These are phyloP conservation scores for Arabidopsis lyrata DNA, from an alignment of 441 rosid genomes.

Conservation along the genomic window DNA sequence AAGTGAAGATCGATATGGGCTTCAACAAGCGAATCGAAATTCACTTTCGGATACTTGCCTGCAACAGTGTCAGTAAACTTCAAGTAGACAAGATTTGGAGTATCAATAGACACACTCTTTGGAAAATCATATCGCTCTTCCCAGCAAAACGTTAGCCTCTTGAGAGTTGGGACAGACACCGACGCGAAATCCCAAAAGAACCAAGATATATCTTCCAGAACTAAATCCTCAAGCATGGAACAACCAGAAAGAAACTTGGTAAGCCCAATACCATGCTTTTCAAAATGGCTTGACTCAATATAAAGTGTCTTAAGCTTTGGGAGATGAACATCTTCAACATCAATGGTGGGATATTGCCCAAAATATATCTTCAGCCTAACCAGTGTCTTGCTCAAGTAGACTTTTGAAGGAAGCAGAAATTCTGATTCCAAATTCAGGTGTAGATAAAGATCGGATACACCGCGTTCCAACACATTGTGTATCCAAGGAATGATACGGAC, in stretches of 20 bases:
- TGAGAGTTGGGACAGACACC: slow-evolving; percentile 20
- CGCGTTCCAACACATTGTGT: slow-evolving; percentile 26
- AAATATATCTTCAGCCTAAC: background rate
- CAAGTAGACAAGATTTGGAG: slow-evolving; percentile 28
- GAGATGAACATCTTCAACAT: slow-evolving; percentile 1
- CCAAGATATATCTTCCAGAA: background rate
- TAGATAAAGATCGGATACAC: slow-evolving; percentile 10
- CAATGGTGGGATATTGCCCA: background rate
- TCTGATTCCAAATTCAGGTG: background rate
- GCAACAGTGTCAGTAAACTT: slow-evolving; percentile 19
- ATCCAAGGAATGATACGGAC: slow-evolving; percentile 22
- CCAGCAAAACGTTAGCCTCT: background rate
- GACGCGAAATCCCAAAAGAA: background rate
- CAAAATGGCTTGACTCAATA: background rate
- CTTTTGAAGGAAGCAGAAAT: slow-evolving; percentile 4
- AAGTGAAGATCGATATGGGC: slow-evolving; percentile 20
- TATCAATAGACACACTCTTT: slow-evolving; percentile 15
- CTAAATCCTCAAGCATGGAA: slow-evolving; percentile 30
- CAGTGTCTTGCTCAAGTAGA: slow-evolving; percentile 26
- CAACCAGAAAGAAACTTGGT: slow-evolving; percentile 31
- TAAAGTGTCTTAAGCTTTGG: slow-evolving; percentile 26
- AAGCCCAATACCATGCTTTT: slow-evolving; percentile 26
- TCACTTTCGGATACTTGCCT: slow-evolving; percentile 9
- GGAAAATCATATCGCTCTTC: background rate
- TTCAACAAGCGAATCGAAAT: slow-evolving; percentile 29